These are phyloP conservation scores for Liquidambar formosana DNA, from an alignment of 164 flowering plant genomes.

Conservation along the genomic window DNA sequence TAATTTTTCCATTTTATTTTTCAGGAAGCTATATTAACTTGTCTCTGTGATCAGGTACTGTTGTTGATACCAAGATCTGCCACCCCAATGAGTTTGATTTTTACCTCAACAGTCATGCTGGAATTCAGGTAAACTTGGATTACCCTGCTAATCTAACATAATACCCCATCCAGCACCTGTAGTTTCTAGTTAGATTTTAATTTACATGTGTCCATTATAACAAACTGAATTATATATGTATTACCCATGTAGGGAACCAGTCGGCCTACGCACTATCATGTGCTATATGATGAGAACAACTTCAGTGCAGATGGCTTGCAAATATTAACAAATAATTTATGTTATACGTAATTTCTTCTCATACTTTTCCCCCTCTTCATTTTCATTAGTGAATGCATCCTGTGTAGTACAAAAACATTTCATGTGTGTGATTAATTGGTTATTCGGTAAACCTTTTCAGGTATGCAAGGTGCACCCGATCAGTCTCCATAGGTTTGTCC, in stretches of 20 bases:
- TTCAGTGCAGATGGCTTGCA: conserved; percentile 44
- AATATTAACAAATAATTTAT: conserved; percentile 58
- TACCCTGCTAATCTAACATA: neutral
- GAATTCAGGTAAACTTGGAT: neutral
- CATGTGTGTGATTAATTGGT: neutral
- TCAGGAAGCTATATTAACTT: neutral
- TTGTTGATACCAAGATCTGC: conserved; percentile 28
- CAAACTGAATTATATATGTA: neutral
- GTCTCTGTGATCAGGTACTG: neutral
- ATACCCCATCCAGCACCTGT: neutral
- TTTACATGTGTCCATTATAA: neutral
- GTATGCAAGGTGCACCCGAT: conserved; percentile 84
- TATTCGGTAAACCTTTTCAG: conserved; percentile 34
- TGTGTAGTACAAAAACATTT: neutral
- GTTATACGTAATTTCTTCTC: conserved; percentile 62
- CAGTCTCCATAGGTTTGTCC: conserved; percentile 78
- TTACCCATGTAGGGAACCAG: neutral
- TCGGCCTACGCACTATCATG: neutral
- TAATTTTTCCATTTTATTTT: neutral
- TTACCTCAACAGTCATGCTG: conserved; percentile 77
- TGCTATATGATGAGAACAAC: conserved; percentile 37
- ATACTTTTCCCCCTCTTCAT: neutral
- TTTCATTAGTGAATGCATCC: neutral
- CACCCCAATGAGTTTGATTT: conserved; percentile 26
- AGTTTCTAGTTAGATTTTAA: neutral